Percentiles rank a stretch among this genome's conserved stretches.
Conservation (phyloP, 768 basidiomycete species). For the Pleurotus eryngii region DNA sequence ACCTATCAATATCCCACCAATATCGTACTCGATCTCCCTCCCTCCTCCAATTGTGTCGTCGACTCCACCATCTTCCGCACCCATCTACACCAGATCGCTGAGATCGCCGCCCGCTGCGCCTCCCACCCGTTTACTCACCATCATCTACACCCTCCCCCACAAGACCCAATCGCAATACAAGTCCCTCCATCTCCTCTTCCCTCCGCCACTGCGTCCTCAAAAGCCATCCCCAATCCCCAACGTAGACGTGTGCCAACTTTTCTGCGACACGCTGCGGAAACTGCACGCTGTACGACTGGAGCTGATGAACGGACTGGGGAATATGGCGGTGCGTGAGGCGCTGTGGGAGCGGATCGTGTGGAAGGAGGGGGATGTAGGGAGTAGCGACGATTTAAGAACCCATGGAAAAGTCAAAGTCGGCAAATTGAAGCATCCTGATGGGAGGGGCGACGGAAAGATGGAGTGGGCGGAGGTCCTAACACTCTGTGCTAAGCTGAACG, state of each 20-base stretch:
- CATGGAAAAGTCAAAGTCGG: not conserved
- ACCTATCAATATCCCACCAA: not conserved
- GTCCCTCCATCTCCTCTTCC: slow-evolving; percentile 2
- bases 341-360: slow-evolving; percentile 87
- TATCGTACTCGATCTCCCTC: not conserved
- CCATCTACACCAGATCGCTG: not conserved
- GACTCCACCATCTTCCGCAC: not conserved
- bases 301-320: slow-evolving; percentile 73
- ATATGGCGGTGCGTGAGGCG: slow-evolving; percentile 63
- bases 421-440: slow-evolving; percentile 28
- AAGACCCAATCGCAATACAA: slow-evolving; percentile 5
- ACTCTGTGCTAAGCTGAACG: slow-evolving; percentile 69
- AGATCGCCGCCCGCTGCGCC: not conserved
- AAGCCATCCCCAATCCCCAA: not conserved
- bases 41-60: not conserved
- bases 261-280: slow-evolving; percentile 38
- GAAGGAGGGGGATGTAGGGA: slow-evolving; percentile 62
- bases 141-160: slow-evolving; percentile 6
- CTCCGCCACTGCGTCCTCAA: not conserved
- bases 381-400: slow-evolving; percentile 46
- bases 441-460: slow-evolving; percentile 52
- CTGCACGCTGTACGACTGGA: slow-evolving; percentile 68
- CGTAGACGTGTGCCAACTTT: not conserved
- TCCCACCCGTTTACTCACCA: slow-evolving; percentile 1
- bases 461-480: slow-evolving; percentile 71